Percentiles rank a stretch among this genome's conserved stretches.
These are phyloP conservation scores for Nitzschia sp. DNA, from an alignment of 108 stramenopile genomes.

Conservation along the genomic window DNA sequence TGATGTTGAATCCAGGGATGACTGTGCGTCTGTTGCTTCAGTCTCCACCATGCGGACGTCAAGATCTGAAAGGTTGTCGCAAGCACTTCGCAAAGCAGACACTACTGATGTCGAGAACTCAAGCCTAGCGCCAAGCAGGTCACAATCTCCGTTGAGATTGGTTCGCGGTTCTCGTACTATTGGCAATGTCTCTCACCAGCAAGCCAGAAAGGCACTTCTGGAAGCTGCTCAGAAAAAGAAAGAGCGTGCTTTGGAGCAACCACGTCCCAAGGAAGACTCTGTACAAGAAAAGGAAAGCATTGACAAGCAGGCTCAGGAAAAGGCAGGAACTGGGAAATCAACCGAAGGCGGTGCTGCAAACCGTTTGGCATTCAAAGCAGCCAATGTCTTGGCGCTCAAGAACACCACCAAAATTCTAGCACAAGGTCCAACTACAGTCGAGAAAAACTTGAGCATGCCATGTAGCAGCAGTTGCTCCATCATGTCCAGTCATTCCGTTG, in stretches of 20 bases:
- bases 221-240: slow-evolving; percentile 12
- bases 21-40: no score
- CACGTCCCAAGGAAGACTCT: neutral
- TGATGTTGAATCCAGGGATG: no score
- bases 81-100: neutral
- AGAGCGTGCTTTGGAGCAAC: neutral
- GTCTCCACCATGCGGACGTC: neutral
- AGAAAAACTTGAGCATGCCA: neutral
- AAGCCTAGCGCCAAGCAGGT: neutral
- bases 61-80: slow-evolving; percentile 10
- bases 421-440: neutral
- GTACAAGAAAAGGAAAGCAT: neutral
- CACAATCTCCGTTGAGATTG: slow-evolving; percentile 2
- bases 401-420: slow-evolving; percentile 16
- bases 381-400: slow-evolving; percentile 18
- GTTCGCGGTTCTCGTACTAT: slow-evolving; percentile 13
- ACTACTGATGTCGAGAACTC: neutral
- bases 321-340: neutral
- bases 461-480: neutral
- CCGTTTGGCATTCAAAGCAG: slow-evolving; percentile 14
- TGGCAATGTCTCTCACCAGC: slow-evolving; percentile 18
- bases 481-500: slow-evolving; percentile 5
- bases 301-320: neutral
- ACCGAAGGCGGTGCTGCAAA: neutral
- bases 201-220: slow-evolving; percentile 28